Percentiles rank a stretch among this genome's conserved stretches.
Conservation (phyloP, 164 flowering plant genomes). For the Annona squamosa region DNA sequence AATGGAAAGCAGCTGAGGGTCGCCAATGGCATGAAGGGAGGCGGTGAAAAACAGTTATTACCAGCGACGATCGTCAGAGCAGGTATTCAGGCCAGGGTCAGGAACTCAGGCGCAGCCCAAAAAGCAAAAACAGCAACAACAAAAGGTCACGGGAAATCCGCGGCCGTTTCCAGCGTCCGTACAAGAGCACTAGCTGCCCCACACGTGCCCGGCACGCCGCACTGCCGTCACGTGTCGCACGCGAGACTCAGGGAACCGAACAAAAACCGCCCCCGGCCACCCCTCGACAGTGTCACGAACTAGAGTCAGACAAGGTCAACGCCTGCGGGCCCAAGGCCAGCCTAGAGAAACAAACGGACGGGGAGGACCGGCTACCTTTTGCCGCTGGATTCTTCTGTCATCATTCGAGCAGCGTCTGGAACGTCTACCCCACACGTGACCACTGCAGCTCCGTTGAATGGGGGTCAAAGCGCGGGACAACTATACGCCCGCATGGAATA, state of each 20-base stretch:
- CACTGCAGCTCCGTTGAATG: neutral
- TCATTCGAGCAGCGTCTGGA: neutral
- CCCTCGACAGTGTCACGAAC: neutral
- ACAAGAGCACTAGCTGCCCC: neutral
- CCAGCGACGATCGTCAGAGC: neutral
- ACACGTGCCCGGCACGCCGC: conserved; percentile 2
- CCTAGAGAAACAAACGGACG: no score
- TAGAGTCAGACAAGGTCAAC: neutral
- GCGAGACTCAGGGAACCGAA: neutral
- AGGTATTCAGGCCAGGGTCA: neutral
- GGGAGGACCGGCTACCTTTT: neutral
- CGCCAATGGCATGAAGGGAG: neutral
- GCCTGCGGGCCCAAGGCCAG: neutral
- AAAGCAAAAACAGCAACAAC: no score
- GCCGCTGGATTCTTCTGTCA: neutral
- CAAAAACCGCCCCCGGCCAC: neutral
- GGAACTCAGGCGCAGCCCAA: neutral
- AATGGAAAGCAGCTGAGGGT: no score
- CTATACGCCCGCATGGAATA: no score
- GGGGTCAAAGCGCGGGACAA: no score
- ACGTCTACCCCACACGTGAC: neutral
- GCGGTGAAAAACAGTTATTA: neutral
- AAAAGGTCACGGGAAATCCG: neutral
- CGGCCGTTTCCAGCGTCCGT: neutral
- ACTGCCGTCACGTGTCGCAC: neutral